These are phyloP conservation scores for Oryza australiensis DNA, from an alignment of 176 grass and related monocot genomes.

Conservation along the genomic window DNA sequence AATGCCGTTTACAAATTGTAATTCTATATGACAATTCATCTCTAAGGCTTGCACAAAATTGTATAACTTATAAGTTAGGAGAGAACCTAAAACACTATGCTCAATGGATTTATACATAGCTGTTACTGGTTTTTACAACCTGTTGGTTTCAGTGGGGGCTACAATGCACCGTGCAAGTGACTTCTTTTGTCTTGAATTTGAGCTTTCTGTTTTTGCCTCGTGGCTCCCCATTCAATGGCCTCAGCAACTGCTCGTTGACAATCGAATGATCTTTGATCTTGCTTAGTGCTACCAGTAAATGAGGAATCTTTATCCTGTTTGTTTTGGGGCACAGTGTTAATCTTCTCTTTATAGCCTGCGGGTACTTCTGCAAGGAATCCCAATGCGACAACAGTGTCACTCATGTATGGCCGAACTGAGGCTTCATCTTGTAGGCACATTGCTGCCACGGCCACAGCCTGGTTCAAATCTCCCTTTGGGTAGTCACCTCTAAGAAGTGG, in stretches of 20 bases:
- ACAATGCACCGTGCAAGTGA: slow-evolving; percentile 2
- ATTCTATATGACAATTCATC: slow-evolving; percentile 18
- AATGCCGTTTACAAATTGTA: slow-evolving; percentile 35
- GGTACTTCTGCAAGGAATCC: slow-evolving; percentile 53
- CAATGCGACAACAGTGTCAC: slow-evolving; percentile 68
- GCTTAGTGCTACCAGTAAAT: slow-evolving; percentile 4
- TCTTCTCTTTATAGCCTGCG: slow-evolving; percentile 26
- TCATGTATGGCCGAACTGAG: slow-evolving; percentile 65
- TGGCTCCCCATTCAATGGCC: slow-evolving; percentile 63
- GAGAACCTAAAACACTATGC: slow-evolving; percentile 18
- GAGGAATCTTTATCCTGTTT: slow-evolving; percentile 29
- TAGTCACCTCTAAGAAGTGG: slow-evolving; percentile 70
- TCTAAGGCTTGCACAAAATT: slow-evolving; percentile 19
- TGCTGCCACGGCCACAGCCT: slow-evolving; percentile 69
- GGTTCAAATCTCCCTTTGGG: slow-evolving; percentile 61
- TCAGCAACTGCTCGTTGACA: slow-evolving; percentile 52
- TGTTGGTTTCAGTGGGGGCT: slow-evolving; percentile 27
- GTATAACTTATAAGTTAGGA: slow-evolving; percentile 6
- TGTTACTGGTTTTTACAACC: slow-evolving; percentile 17
- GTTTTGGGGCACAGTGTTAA: background rate
- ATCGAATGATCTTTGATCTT: slow-evolving; percentile 34
- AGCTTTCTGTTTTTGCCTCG: slow-evolving; percentile 48
- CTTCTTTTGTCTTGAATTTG: slow-evolving; percentile 37
- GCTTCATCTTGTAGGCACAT: slow-evolving; percentile 92
- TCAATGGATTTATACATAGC: background rate